Conservation (phyloP, 2,329 filamentous ascomycete species). For the Alternaria novae-zelandiae region DNA sequence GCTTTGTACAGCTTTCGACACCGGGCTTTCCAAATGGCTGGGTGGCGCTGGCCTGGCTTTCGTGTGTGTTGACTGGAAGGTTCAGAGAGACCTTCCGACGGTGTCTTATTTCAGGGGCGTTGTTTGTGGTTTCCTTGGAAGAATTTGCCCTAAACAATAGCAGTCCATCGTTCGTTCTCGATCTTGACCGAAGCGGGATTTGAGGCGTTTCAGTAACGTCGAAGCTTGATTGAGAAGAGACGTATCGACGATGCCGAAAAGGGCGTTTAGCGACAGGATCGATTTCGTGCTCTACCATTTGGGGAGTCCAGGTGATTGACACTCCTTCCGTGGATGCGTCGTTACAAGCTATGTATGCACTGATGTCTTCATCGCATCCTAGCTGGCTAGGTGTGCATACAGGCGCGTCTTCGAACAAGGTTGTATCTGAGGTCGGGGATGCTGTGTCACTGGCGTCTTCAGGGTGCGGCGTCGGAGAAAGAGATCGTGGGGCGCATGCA, state of each 20-base stretch:
- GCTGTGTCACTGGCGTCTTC: background rate
- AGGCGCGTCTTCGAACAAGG: constrained; percentile 11
- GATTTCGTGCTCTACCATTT: background rate
- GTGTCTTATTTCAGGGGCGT: background rate
- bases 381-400: background rate
- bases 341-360: background rate
- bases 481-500: background rate
- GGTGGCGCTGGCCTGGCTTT: background rate
- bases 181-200: constrained; percentile 5
- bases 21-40: background rate
- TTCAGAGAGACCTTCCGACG: constrained; percentile 21
- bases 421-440: constrained; percentile 16
- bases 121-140: background rate
- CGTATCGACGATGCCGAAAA: background rate
- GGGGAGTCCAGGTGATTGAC: background rate
- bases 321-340: background rate
- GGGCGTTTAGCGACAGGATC: background rate
- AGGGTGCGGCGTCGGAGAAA: background rate
- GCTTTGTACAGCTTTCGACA: background rate
- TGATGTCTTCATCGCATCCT: background rate
- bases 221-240: background rate
- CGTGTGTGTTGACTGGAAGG: constrained; percentile 12
- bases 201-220: background rate
- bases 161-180: constrained; percentile 14
- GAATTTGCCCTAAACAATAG: constrained; percentile 14